These are phyloP conservation scores for Clavulina sp. DNA, from an alignment of 768 basidiomycete species.

Conservation along the genomic window DNA sequence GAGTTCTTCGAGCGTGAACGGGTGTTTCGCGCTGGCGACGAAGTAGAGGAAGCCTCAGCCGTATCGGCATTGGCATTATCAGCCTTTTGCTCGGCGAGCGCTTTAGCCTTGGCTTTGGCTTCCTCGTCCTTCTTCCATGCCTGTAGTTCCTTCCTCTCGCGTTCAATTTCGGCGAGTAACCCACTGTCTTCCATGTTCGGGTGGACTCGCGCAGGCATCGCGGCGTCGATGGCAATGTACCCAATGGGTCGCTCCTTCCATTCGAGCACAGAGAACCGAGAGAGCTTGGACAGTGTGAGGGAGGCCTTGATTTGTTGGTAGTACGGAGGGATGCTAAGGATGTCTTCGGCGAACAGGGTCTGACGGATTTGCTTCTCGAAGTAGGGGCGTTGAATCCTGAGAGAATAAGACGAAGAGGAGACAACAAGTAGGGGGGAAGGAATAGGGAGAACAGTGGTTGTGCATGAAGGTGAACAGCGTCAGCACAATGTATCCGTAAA, in stretches of 20 bases:
- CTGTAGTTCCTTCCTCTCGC: not conserved
- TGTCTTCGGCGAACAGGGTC: slow-evolving; percentile 38
- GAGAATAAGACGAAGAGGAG: no score
- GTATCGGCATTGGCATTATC: not conserved
- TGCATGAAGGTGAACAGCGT: no score
- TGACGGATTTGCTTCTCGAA: slow-evolving; percentile 40
- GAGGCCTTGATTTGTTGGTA: slow-evolving; percentile 27
- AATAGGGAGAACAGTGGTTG: no score
- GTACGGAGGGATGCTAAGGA: slow-evolving; percentile 32
- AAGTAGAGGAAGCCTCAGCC: not conserved
- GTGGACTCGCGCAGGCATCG: slow-evolving; percentile 20
- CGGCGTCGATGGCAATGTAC: slow-evolving; percentile 52
- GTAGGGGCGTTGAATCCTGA: slow-evolving; percentile 50
- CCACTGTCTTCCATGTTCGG: slow-evolving; percentile 17
- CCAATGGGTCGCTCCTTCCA: slow-evolving; percentile 42
- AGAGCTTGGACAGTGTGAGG: slow-evolving; percentile 31
- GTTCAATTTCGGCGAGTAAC: slow-evolving; percentile 8
- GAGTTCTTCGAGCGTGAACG: slow-evolving; percentile 19
- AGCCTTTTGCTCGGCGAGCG: no score
- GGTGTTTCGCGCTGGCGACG: slow-evolving; percentile 1
- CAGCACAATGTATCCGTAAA: no score
- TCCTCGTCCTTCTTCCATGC: not conserved
- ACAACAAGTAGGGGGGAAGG: no score
- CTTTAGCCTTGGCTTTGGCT: not conserved
- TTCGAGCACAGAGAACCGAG: slow-evolving; percentile 56